Conservation (phyloP, 2,329 filamentous ascomycete genomes). For the Talaromyces marneffei region DNA sequence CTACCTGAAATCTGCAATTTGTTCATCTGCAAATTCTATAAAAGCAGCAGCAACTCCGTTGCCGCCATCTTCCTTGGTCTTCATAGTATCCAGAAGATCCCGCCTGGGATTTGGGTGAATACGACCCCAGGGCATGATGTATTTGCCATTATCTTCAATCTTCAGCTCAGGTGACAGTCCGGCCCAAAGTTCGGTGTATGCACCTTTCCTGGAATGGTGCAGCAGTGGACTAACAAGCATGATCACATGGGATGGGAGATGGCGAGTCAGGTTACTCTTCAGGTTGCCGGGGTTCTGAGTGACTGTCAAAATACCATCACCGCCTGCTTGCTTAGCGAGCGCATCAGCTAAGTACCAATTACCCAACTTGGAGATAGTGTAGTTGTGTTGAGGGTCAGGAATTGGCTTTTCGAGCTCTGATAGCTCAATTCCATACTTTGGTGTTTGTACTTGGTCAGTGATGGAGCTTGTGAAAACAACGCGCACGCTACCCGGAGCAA, state of each 20-base stretch:
- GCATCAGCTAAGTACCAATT: slow-evolving; percentile 21
- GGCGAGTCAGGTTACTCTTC: slow-evolving; percentile 14
- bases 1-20: slow-evolving; percentile 1
- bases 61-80: slow-evolving; percentile 18
- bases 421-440: slow-evolving; percentile 19
- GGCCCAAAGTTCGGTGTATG: slow-evolving; percentile 22
- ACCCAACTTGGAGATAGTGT: slow-evolving; percentile 19
- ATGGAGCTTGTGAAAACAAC: slow-evolving; percentile 27
- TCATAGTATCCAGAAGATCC: slow-evolving; percentile 19
- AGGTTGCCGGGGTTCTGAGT: slow-evolving; percentile 24
- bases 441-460: slow-evolving; percentile 17
- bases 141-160: slow-evolving; percentile 18
- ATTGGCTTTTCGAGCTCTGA: slow-evolving; percentile 12
- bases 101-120: slow-evolving; percentile 18
- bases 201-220: slow-evolving; percentile 17
- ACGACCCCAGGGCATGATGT: slow-evolving; percentile 22
- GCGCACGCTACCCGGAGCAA: slow-evolving; percentile 22
- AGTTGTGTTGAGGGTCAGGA: slow-evolving; percentile 18
- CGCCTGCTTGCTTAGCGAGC: slow-evolving; percentile 13
- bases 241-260: slow-evolving; percentile 8
- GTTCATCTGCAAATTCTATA: slow-evolving; percentile 13
- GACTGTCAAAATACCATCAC: slow-evolving; percentile 18
- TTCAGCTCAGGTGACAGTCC: slow-evolving; percentile 18
- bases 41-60: slow-evolving; percentile 18
- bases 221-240: slow-evolving; percentile 15